Conservation (phyloP, 2,329 filamentous ascomycete species). For the Xylaria sp. region DNA sequence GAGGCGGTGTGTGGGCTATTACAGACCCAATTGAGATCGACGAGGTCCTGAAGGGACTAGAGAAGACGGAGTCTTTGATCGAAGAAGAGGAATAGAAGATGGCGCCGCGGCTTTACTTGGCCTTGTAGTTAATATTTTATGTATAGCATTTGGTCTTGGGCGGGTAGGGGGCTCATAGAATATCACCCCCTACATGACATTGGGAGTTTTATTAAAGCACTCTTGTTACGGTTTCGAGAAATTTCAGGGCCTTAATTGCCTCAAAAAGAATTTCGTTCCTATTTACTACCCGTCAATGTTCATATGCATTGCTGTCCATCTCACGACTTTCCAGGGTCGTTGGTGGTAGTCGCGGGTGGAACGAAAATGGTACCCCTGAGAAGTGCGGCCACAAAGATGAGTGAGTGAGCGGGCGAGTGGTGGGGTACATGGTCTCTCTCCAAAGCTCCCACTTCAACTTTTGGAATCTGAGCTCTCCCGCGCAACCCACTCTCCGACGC, state of each 20-base stretch:
- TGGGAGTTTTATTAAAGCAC: not conserved
- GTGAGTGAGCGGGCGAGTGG: not conserved
- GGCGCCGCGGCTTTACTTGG: not conserved
- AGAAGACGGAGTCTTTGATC: constrained; percentile 68
- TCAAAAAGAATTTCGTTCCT: no score
- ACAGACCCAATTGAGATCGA: constrained; percentile 82
- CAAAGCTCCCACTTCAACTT: constrained; percentile 20
- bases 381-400: no score
- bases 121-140: constrained; percentile 31
- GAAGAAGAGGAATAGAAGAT: constrained; percentile 58
- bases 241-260: not conserved
- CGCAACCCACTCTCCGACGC: not conserved
- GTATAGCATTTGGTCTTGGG: constrained; percentile 10
- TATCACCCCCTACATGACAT: not conserved
- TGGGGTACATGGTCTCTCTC: constrained; percentile 28
- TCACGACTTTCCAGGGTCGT: no score
- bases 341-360: no score
- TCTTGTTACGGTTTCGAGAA: not conserved
- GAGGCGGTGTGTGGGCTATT: constrained; percentile 93
- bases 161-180: not conserved
- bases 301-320: no score
- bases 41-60: constrained; percentile 71
- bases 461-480: not conserved
- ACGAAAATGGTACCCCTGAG: no score
- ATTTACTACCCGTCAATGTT: no score